A percentile compares a stretch with the other conserved stretches of the same genome.
Conservation (phyloP, 495 filamentous ascomycete genomes). For the Neurospora hispaniola region DNA sequence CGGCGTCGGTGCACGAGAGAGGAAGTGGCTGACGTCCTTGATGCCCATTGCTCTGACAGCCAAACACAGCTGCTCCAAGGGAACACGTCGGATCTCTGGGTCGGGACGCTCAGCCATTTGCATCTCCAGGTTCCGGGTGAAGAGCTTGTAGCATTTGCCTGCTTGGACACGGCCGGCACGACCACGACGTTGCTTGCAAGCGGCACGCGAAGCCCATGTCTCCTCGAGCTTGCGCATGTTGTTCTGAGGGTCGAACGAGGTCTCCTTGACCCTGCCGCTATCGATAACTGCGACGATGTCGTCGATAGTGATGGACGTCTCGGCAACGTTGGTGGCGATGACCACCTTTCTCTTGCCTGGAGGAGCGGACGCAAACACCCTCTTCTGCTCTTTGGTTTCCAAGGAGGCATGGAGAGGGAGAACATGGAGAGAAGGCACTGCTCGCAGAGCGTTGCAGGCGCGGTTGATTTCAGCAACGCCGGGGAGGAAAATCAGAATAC, state of each 20-base stretch:
- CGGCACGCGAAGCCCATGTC: constrained; percentile 88
- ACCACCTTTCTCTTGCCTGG: constrained; percentile 80
- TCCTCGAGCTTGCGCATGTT: constrained; percentile 93
- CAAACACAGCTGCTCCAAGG: constrained; percentile 87
- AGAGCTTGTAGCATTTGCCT: constrained; percentile 91
- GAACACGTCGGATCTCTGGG: constrained; percentile 86
- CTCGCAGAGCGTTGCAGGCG: constrained; percentile 58
- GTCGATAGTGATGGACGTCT: constrained; percentile 96
- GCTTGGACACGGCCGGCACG: constrained; percentile 86
- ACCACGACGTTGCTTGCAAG: constrained; percentile 93
- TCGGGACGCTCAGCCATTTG: constrained; percentile 88
- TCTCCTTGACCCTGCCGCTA: constrained; percentile 90
- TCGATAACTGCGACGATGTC: constrained; percentile 97
- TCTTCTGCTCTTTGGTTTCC: constrained; percentile 71
- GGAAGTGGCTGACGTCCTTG: constrained; percentile 63
- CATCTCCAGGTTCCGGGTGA: constrained; percentile 68
- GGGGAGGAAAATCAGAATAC: constrained; percentile 89
- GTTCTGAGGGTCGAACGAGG: constrained; percentile 80
- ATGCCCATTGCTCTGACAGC: constrained; percentile 94
- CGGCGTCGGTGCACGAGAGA: constrained; percentile 78
- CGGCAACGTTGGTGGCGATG: constrained; percentile 90
- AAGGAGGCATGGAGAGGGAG: constrained; percentile 90
- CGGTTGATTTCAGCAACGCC: constrained; percentile 78
- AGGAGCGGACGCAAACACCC: constrained; percentile 72
- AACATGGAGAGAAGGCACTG: constrained; percentile 61